phyloP scores from a whole-genome alignment of 495 filamentous ascomycete species.

The Daldinia decipiens region DNA sequence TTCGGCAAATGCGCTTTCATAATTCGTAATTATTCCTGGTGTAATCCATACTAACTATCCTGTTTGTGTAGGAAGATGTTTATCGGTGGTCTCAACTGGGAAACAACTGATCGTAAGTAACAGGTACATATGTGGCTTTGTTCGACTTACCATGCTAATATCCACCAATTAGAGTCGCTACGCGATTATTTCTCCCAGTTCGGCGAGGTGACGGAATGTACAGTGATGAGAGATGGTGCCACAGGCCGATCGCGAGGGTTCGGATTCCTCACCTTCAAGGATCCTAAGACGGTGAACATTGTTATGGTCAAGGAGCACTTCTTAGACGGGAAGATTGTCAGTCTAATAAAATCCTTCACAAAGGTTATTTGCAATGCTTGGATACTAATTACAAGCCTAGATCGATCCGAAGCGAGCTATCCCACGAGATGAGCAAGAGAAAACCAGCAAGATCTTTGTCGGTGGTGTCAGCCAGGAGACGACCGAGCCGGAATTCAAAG shows the following conservation, averaged over 20 bases:
- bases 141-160: conserved; percentile 25
- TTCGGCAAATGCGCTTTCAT: conserved; percentile 19
- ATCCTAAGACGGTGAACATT: conserved; percentile 96
- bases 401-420: conserved; percentile 99
- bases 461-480: conserved; percentile 98
- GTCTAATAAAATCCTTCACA: conserved; percentile 46
- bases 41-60: conserved; percentile 47
- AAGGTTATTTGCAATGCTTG: background rate
- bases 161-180: conserved; percentile 77
- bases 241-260: conserved; percentile 95
- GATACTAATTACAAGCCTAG: conserved; percentile 56
- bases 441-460: conserved; percentile 97
- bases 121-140: background rate
- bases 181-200: conserved; percentile 98
- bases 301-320: conserved; percentile 99
- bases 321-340: conserved; percentile 97
- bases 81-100: conserved; percentile 98
- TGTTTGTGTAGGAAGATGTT: conserved; percentile 88
- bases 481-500: conserved; percentile 92
- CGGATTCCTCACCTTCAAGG: conserved; percentile 96
- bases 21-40: conserved; percentile 33
- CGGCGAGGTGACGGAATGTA: conserved; percentile 96
- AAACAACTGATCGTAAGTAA: conserved; percentile 94
- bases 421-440: conserved; percentile 96
- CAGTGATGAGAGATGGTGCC: conserved; percentile 96